Evolutionary conservation across 164 flowering plant species (phyloP).

Genomic region (Dillenia suffruticosa): DNA sequence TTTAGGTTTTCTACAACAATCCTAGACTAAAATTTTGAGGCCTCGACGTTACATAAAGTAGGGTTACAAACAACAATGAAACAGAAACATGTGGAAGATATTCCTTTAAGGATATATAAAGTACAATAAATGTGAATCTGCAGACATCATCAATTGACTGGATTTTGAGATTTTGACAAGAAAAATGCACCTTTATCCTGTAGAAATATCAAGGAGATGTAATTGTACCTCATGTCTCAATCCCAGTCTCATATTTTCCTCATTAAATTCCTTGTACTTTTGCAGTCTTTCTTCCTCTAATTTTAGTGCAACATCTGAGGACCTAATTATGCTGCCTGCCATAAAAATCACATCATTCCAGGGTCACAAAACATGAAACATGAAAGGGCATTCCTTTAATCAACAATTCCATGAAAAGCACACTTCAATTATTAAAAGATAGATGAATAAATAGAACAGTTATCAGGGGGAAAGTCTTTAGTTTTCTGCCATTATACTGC

Average conservation of each 20-base stretch:
- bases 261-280: constrained; percentile 43
- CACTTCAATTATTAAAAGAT: too few species aligned
- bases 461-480: too few species aligned
- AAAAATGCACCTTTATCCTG: neutral
- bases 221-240: constrained; percentile 40
- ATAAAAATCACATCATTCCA: constrained; percentile 5
- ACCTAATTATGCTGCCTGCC: constrained; percentile 42
- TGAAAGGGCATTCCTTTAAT: neutral
- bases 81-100: too few species aligned
- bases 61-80: too few species aligned
- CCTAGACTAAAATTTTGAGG: too few species aligned
- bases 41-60: too few species aligned
- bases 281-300: constrained; percentile 49
- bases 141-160: neutral
- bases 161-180: neutral
- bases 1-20: too few species aligned
- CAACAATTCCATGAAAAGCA: too few species aligned
- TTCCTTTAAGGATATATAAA: too few species aligned
- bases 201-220: neutral
- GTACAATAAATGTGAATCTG: too few species aligned
- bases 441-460: too few species aligned
- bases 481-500: too few species aligned
- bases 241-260: constrained; percentile 31
- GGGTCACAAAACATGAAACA: neutral
- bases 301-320: constrained; percentile 52